Conservation (phyloP, 805 yeast genomes). For the Ogataea glucozyma region DNA sequence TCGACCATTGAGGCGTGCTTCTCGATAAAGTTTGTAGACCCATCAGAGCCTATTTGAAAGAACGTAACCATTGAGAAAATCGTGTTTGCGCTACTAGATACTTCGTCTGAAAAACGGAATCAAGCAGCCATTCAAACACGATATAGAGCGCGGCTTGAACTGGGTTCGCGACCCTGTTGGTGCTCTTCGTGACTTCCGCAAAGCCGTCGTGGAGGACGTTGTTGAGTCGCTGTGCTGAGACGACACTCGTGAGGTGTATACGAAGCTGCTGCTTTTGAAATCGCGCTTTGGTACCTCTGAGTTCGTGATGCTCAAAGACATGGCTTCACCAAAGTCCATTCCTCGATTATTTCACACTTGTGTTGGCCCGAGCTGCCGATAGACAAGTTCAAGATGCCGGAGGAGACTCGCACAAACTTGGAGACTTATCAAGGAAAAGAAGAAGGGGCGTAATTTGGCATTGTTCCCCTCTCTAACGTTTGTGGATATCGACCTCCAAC, state of each 20-base stretch:
- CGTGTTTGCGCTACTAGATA: conserved; percentile 68
- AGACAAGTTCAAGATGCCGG: conserved; percentile 52
- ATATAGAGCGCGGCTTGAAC: conserved; percentile 48
- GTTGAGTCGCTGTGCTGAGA: conserved; percentile 65
- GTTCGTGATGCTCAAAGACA: conserved; percentile 81
- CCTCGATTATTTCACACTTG: conserved; percentile 68
- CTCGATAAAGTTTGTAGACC: conserved; percentile 78
- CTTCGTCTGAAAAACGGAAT: conserved; percentile 36
- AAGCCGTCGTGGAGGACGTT: conserved; percentile 60
- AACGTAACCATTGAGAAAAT: conserved; percentile 67
- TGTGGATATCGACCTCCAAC: conserved; percentile 58
- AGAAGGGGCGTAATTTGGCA: conserved; percentile 59
- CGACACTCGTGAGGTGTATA: conserved; percentile 40
- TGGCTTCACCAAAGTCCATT: conserved; percentile 45
- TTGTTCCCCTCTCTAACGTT: conserved; percentile 61
- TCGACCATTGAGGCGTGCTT: conserved; percentile 88
- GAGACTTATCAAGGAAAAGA: conserved; percentile 44
- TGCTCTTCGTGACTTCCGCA: conserved; percentile 81
- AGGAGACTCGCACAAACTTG: conserved; percentile 41
- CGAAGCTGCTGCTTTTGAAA: conserved; percentile 55
- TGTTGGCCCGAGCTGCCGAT: conserved; percentile 74
- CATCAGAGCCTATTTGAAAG: conserved; percentile 67
- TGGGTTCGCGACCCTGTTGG: conserved; percentile 91
- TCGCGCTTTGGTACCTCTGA: conserved; percentile 65
- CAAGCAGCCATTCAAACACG: conserved; percentile 30